phyloP scores from a whole-genome alignment of 2,329 filamentous ascomycete genomes.

The Colletotrichum incanum region DNA sequence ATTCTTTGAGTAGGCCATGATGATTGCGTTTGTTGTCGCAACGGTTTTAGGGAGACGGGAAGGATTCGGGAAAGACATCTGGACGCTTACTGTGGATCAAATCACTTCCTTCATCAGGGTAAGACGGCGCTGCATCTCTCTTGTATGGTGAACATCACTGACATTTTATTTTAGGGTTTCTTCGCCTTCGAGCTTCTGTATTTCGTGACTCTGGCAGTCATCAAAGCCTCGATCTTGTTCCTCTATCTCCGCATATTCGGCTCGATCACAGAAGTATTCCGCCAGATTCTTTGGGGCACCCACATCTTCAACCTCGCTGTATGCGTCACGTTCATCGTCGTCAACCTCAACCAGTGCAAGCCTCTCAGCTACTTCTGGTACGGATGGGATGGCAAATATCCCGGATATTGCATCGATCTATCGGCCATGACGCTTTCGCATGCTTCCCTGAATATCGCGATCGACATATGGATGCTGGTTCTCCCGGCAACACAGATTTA shows the following conservation, averaged over 20 bases:
- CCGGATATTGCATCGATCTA: constrained; percentile 26
- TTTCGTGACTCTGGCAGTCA: constrained; percentile 54
- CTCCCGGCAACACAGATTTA: constrained; percentile 34
- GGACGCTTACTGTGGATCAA: constrained; percentile 18
- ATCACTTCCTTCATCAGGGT: constrained; percentile 26
- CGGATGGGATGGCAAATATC: constrained; percentile 32
- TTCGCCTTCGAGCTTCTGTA: constrained; percentile 38
- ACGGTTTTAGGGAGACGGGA: background rate
- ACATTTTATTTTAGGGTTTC: constrained; percentile 3
- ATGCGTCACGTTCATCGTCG: constrained; percentile 51
- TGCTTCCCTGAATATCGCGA: constrained; percentile 25
- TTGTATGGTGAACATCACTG: background rate
- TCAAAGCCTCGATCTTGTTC: constrained; percentile 55
- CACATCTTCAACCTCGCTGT: constrained; percentile 31
- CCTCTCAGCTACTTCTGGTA: constrained; percentile 38
- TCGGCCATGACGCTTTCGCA: constrained; percentile 32
- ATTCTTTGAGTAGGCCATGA: background rate
- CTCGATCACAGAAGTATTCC: constrained; percentile 46
- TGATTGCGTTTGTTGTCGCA: constrained; percentile 32
- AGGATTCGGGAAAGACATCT: constrained; percentile 35
- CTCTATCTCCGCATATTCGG: constrained; percentile 58
- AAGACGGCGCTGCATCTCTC: background rate
- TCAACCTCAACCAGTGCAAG: constrained; percentile 50
- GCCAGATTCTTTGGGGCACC: constrained; percentile 45
- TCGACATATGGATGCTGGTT: constrained; percentile 34